Percentiles rank a stretch among this genome's conserved stretches.
Conservation (phyloP, 805 yeast genomes). For the Brettanomyces sp. region DNA sequence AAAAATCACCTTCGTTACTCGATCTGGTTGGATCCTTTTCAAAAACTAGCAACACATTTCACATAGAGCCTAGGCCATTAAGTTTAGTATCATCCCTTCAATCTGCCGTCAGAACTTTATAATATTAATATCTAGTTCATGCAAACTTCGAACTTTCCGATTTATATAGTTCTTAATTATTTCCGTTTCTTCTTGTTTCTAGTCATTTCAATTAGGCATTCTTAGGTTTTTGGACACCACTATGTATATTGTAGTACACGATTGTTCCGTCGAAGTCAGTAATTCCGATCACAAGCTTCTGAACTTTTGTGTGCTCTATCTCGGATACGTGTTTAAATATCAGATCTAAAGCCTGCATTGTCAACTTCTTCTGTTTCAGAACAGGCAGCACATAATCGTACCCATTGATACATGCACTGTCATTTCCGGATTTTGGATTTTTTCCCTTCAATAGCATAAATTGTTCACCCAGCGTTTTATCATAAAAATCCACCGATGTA, state of each 20-base stretch:
- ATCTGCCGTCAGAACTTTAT: not conserved
- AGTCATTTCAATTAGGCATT: not conserved
- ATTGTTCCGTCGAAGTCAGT: conserved; percentile 60
- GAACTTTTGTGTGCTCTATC: conserved; percentile 22
- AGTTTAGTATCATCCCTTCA: conserved; percentile 1
- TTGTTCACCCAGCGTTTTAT: not conserved
- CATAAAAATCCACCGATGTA: conserved; percentile 15
- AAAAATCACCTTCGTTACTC: conserved; percentile 24
- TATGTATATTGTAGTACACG: conserved; percentile 59
- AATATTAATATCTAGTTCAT: not conserved
- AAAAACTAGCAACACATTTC: not conserved
- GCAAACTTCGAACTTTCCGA: not conserved
- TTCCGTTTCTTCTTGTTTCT: no score
- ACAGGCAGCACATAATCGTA: conserved; percentile 30
- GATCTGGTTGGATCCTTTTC: not conserved
- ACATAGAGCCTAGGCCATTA: not conserved
- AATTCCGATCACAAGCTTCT: conserved; percentile 43
- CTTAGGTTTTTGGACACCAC: conserved; percentile 57
- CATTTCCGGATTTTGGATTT: conserved; percentile 4
- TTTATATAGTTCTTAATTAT: not conserved
- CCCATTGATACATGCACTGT: not conserved
- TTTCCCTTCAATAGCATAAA: conserved; percentile 4
- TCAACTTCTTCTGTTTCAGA: conserved; percentile 19
- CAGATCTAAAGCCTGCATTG: conserved; percentile 29
- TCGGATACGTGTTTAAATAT: conserved; percentile 28